Percentiles rank a stretch among this genome's conserved stretches.
phyloP scores from a whole-genome alignment of 345 rosid species.

The Syzygium aromaticum region DNA sequence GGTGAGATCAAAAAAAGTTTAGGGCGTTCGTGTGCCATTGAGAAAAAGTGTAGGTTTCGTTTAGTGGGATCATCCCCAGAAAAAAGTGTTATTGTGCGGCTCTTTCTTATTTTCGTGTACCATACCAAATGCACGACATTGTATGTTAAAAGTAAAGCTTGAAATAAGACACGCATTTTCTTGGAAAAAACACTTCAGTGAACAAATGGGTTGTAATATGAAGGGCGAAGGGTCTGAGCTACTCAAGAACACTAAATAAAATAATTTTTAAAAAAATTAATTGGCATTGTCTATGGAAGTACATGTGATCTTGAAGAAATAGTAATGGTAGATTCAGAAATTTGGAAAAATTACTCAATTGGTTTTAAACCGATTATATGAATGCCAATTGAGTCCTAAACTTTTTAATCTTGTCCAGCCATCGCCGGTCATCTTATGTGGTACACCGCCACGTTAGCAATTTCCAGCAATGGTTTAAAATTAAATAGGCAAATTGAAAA shows the following conservation, averaged over 20 bases:
- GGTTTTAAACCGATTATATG: accelerated
- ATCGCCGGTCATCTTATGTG: accelerated
- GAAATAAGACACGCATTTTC: background rate
- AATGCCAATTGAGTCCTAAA: accelerated
- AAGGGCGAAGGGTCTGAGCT: background rate
- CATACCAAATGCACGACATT: background rate
- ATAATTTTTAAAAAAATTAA: no score
- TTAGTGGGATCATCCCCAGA: background rate
- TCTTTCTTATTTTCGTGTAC: background rate
- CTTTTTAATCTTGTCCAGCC: background rate
- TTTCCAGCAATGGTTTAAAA: accelerated
- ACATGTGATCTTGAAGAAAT: background rate
- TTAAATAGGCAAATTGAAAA: background rate
- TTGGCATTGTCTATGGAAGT: background rate
- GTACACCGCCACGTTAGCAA: background rate
- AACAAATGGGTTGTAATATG: background rate
- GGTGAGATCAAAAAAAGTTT: background rate
- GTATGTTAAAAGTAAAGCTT: no score
- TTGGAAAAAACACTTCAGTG: background rate
- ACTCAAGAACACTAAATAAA: background rate
- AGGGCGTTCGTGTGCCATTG: background rate
- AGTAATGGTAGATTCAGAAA: background rate
- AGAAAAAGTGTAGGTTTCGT: background rate
- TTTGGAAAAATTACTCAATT: background rate
- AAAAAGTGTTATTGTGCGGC: background rate